Evolutionary conservation across 108 stramenopile species (phyloP), one percentile per base, ranked within the genome.

Genomic region (Discostella stelligeroides): DNA sequence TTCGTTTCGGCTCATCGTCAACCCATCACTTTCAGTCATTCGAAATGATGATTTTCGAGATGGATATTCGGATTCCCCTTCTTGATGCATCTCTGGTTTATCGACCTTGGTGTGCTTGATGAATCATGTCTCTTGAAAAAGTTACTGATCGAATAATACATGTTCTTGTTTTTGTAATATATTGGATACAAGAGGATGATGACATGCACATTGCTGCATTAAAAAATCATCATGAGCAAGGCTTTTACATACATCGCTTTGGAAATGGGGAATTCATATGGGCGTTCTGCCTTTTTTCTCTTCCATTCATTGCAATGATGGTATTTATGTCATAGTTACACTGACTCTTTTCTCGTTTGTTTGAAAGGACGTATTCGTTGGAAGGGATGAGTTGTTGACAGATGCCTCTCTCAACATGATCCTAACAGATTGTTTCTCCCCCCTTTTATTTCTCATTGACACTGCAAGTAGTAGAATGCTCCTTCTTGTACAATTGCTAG

Each of bases 61-160:
- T 76, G 79, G 79, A 80, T 54, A 24, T 75, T 76, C 78, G 79
- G 79, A 80, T 80, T 80, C 79, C 79, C 79, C 79, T 80, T 80
- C 79, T 80, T 80, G 79, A 80, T 71, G 27, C 59, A 42, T 68
- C 79, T 69, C 57, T 58, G 73, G 78, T 58, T 80, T 61, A 80
- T 80, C 79, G 79, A 50, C 79, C 60, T 56, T 75, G 79, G 69
- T 51, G 60, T 68, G 60, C 60, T 24, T 80, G 79, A 80, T 80
- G 79, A 75, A 70, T 48, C 18, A 70, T 54, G 27, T 59, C 66
- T 68, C 29, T n/a, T n/a, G n/a, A n/a, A n/a, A 20, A 30, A 63
- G 53, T 38, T 51, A 12, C 76, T 78, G 76, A 78, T 78, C 76
- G 79, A 80, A 74, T 72, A 30, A 11, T 58, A 40, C 15, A 40